Conservation (phyloP, 495 filamentous ascomycete species). For the Penicillium atrosanguineum region DNA sequence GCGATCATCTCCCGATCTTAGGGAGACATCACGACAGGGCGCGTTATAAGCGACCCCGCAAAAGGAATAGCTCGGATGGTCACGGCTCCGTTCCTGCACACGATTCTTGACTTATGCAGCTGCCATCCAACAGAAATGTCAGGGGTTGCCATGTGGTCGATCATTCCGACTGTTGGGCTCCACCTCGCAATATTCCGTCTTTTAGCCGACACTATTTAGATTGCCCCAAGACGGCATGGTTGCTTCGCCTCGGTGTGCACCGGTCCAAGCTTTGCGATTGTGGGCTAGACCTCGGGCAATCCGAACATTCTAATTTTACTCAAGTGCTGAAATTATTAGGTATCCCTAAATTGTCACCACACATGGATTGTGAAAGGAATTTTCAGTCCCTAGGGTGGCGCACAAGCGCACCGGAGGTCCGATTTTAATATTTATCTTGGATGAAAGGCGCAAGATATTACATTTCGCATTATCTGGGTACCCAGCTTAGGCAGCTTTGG, state of each 20-base stretch:
- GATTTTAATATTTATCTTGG: too few species aligned
- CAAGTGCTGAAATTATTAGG: too few species aligned
- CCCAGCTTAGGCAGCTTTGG: too few species aligned
- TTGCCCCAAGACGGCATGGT: background rate
- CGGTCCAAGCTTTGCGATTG: too few species aligned
- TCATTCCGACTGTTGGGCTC: background rate
- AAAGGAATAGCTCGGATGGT: background rate
- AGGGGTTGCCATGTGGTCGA: conserved; percentile 3
- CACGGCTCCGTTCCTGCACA: background rate
- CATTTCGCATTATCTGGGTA: too few species aligned
- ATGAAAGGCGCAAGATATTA: too few species aligned
- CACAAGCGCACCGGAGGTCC: too few species aligned
- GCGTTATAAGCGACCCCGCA: conserved; percentile 5
- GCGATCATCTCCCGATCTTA: background rate
- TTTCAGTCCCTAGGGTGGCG: background rate
- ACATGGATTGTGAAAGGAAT: too few species aligned
- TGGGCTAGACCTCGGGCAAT: too few species aligned
- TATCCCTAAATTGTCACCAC: too few species aligned
- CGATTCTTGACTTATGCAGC: background rate
- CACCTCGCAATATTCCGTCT: background rate
- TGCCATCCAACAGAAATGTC: conserved; percentile 1
- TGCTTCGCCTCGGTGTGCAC: too few species aligned
- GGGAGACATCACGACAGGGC: background rate
- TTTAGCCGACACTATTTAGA: background rate
- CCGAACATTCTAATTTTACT: too few species aligned